Evolutionary conservation across 331 rosid species (phyloP), one percentile per base, ranked within the genome.

Genomic region (Malus hybrid): DNA sequence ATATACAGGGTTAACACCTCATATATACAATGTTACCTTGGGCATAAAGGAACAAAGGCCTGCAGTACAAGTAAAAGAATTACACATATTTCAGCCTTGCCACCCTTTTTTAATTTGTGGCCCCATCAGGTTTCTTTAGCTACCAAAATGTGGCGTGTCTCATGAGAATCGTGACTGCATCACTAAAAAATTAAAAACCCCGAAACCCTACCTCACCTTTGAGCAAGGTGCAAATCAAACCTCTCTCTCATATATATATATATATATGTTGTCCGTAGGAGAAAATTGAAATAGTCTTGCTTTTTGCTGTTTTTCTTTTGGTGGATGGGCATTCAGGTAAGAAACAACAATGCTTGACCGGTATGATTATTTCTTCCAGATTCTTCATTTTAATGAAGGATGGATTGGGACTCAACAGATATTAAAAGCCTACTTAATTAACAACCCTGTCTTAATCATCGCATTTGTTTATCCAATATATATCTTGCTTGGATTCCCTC

Each of bases 381-480:
- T 33, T 71, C 22, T 71, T 34, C 64, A 18, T 54, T 19, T 50
- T 6, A 54, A 10, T 32, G 5, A 54, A 19, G 29, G 44, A 33
- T 3, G 20, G 64, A 31, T 10, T 52, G 60, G 34, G 50, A 52
- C 65, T 12, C 39, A 52, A 70, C 6, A 44, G 16, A 44, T 32
- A 8, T 32, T 62, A 6, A 42, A 29, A 16, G 3, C 12, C 14
- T 57, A 36, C 7, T 32, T 22, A 48, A 27, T 20, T 10, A 31
- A 39, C n/a, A 18, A 32, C 33, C 48, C 65, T 36, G 67, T 78
- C 88, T 70, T 74, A 78, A 70, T 84, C 87, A 77, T 57, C 52
- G 78, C 80, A 69, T 81, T 74, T 68, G 14, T 71, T 83, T 83
- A 78, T 68, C 63, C 79, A 75, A 75, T 39, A 9, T 55, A 69